These are phyloP conservation scores for Fusarium nisikadoi DNA, from an alignment of 2,329 filamentous ascomycete species.

Conservation along the genomic window DNA sequence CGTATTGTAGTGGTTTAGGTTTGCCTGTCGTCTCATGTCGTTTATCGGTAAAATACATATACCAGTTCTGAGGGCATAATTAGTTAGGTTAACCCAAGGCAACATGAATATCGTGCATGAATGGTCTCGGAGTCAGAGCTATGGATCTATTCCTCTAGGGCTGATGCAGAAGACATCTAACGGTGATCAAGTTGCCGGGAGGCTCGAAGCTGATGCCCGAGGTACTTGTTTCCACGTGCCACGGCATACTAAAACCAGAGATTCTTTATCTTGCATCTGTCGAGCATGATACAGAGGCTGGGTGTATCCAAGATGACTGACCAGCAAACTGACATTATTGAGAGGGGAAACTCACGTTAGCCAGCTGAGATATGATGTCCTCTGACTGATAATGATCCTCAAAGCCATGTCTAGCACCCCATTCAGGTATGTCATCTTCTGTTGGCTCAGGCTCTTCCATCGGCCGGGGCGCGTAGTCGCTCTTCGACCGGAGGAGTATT, in stretches of 20 bases:
- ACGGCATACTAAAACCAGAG: background rate
- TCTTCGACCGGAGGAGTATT: slow-evolving; percentile 66
- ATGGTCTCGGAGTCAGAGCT: background rate
- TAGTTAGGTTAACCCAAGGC: slow-evolving; percentile 11
- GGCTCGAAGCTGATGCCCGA: background rate
- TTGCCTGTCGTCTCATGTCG: slow-evolving; percentile 94
- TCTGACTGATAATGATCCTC: slow-evolving; percentile 92
- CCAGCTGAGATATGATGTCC: slow-evolving; percentile 86
- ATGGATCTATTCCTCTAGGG: background rate
- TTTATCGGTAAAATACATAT: slow-evolving; percentile 99
- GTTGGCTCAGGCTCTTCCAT: slow-evolving; percentile 54
- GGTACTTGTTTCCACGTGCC: background rate
- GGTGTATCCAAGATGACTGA: slow-evolving; percentile 25
- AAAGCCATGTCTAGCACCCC: slow-evolving; percentile 83
- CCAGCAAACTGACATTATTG: slow-evolving; percentile 24
- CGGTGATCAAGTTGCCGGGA: background rate
- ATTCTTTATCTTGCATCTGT: slow-evolving; percentile 4
- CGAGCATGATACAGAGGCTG: slow-evolving; percentile 49
- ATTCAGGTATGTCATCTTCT: slow-evolving; percentile 61
- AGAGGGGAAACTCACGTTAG: slow-evolving; percentile 69
- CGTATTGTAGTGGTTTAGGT: slow-evolving; percentile 73
- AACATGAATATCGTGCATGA: background rate
- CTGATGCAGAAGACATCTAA: background rate
- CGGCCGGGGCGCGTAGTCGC: slow-evolving; percentile 61
- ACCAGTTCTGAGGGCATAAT: slow-evolving; percentile 78